Evolutionary conservation across 2,329 filamentous ascomycete species (phyloP), one percentile per base, ranked within the genome.

Genomic region (Paramyrothecium sp.): DNA sequence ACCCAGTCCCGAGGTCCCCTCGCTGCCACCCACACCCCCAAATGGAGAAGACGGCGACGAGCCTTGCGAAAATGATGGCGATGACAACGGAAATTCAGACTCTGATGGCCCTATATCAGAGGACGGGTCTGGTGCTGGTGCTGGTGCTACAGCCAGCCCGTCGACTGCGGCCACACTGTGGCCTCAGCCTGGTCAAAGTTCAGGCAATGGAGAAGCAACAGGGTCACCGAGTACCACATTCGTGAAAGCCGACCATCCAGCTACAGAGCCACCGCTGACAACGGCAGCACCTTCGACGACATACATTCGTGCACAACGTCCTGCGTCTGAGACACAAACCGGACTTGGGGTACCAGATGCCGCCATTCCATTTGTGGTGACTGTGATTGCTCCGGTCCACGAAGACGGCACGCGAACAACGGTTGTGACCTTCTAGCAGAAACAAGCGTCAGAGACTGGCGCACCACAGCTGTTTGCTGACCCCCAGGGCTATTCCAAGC

Each of bases 361-460:
- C 22, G 47, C 49, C 3, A 33, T 41, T 13, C 61, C 57, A 51
- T 50, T 63, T 8, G 49, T 67, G 19, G 57, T 69, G 22, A 69
- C 65, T 16, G 57, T 71, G 7, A 63, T 69, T 44, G 57, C 64
- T 17, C 57, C 67, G 20, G 59, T 61, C 12, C 58, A 60, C 19
- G 53, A 63, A 11, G 58, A 60, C 11, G 56, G 60, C 12, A 61
- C 64, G 10, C 53, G 62, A 49, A 69, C 64, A 0, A 61, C 60
- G 16, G 44, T 62, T 11, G 23, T 63, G 41, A 61, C 63, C 3
- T 48, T 63, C 10, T 61, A 41, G 53, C 56, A 60, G 23, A 53
- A 53, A 12, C 46, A 56, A n/a, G 60, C 63, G 11, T 58, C 53
- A 33, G 54, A 54, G 23, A 58, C 58, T 20, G 41, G 53, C 7